These are phyloP conservation scores for Gautieria morchelliformis DNA, from an alignment of 768 basidiomycete genomes.

Conservation along the genomic window DNA sequence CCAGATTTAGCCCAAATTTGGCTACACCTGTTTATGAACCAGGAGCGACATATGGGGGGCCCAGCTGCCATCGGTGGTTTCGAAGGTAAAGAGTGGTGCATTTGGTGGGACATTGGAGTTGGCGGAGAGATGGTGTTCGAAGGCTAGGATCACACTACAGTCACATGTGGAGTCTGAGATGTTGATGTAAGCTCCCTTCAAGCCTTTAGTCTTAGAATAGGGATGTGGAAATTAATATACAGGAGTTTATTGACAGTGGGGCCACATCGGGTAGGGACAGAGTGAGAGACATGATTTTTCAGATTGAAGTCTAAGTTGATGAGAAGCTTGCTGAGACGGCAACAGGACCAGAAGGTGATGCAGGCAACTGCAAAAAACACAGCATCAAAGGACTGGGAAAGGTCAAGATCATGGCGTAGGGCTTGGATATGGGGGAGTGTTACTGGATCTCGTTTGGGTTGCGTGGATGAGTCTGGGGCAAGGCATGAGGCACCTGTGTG, in stretches of 20 bases:
- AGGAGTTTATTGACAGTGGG: background rate
- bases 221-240: background rate
- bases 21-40: background rate
- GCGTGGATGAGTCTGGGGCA: constrained; percentile 12
- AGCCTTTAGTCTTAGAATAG: background rate
- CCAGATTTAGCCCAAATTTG: background rate
- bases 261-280: background rate
- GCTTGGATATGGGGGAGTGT: constrained; percentile 24
- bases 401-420: constrained; percentile 17
- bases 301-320: background rate
- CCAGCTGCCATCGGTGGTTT: constrained; percentile 27
- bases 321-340: constrained; percentile 14
- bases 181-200: background rate
- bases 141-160: background rate
- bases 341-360: constrained; percentile 27
- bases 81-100: constrained; percentile 7
- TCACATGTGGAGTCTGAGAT: background rate
- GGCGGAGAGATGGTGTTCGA: background rate
- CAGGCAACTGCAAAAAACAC: constrained; percentile 27
- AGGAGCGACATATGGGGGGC: too few relatives aligned
- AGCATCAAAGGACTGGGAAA: constrained; percentile 20
- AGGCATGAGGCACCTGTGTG: background rate
- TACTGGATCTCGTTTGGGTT: constrained; percentile 22
- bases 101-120: background rate
- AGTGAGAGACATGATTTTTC: background rate